Evolutionary conservation across 2,329 filamentous ascomycete species (phyloP).

Genomic region (Raffaelea deltoideospora): DNA sequence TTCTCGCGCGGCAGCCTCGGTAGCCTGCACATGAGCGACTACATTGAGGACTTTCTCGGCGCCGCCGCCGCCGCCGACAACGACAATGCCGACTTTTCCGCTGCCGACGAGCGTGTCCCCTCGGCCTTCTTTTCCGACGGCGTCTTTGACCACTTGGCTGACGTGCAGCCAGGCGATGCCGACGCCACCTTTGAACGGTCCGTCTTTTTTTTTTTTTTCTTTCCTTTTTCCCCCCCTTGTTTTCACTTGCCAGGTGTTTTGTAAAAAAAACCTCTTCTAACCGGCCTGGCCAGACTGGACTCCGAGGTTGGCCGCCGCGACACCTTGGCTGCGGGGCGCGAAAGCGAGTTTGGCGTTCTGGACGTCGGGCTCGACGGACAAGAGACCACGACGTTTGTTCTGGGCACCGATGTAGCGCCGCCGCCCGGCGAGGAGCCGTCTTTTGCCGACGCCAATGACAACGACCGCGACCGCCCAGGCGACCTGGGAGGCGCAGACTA

Average conservation of each 20-base stretch:
- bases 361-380: slow-evolving; percentile 31
- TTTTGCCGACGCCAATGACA: no score
- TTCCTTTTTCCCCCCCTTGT: no score
- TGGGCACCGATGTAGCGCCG: slow-evolving; percentile 8
- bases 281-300: slow-evolving; percentile 16
- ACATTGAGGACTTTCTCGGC: slow-evolving; percentile 19
- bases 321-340: slow-evolving; percentile 19
- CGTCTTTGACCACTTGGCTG: slow-evolving; percentile 26
- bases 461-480: slow-evolving; percentile 6
- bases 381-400: slow-evolving; percentile 33
- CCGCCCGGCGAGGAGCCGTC: slow-evolving; percentile 13
- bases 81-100: no score
- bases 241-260: no score
- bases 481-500: background rate
- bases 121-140: slow-evolving; percentile 37
- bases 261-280: no score
- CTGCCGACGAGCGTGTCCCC: slow-evolving; percentile 26
- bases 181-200: slow-evolving; percentile 29
- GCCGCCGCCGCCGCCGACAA: slow-evolving; percentile 15
- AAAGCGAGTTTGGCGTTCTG: slow-evolving; percentile 34
- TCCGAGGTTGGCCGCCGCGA: slow-evolving; percentile 24
- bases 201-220: slow-evolving; percentile 1
- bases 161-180: slow-evolving; percentile 21
- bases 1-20: slow-evolving; percentile 38
- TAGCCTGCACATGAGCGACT: slow-evolving; percentile 38